A percentile compares a stretch with the other conserved stretches of the same genome.
Conservation (phyloP, 225 moss, liverwort and hornwort genomes). For the Lunularia cruciata region DNA sequence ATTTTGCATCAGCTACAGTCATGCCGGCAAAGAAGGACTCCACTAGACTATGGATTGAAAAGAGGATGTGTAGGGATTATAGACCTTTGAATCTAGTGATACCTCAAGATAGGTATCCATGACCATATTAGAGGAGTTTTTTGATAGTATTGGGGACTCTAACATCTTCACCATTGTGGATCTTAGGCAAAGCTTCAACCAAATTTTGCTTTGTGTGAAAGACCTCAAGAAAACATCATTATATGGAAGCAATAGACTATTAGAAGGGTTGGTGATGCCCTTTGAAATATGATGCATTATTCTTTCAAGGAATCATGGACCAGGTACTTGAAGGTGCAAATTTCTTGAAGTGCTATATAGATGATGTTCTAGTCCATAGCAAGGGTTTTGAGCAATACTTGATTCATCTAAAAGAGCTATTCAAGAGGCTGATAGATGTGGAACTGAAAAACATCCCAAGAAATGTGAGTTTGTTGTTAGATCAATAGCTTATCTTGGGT, state of each 20-base stretch:
- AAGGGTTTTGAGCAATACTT: no score
- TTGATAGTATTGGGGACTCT: constrained; percentile 11
- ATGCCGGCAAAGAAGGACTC: constrained; percentile 22
- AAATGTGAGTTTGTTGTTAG: constrained; percentile 7
- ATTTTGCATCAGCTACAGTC: constrained; percentile 11
- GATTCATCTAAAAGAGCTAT: no score
- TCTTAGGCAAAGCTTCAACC: constrained; percentile 17
- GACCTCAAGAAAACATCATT: constrained; percentile 17
- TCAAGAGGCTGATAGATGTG: background rate
- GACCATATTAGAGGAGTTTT: constrained; percentile 13
- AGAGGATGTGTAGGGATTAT: constrained; percentile 11
- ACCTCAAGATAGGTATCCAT: constrained; percentile 18
- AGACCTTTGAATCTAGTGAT: constrained; percentile 8
- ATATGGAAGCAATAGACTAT: constrained; percentile 16
- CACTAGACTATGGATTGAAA: constrained; percentile 7
- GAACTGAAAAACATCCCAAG: constrained; percentile 7
- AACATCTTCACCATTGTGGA: constrained; percentile 15
- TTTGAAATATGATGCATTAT: constrained; percentile 14
- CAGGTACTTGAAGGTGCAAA: no score
- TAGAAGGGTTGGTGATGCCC: constrained; percentile 21
- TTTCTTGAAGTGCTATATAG: no score
- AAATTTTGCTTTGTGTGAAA: constrained; percentile 6
- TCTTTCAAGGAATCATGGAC: constrained; percentile 18
- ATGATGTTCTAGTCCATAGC: no score
- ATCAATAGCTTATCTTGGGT: no score